Evolutionary conservation across 768 basidiomycete genomes (phyloP).

Genomic region (Suillus subaureus): DNA sequence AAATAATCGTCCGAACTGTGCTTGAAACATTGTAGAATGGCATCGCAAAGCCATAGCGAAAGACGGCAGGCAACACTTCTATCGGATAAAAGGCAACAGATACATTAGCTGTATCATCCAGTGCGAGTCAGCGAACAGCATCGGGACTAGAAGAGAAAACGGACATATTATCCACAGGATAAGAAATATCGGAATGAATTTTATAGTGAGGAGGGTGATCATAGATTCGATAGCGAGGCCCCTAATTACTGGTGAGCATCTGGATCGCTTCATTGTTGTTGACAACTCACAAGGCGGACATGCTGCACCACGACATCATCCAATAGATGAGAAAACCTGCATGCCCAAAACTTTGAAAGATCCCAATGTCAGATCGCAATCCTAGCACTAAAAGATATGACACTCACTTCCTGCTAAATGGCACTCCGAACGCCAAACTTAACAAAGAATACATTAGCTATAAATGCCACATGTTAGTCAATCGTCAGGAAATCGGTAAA

Average conservation of each 20-base stretch:
- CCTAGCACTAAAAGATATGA: not conserved
- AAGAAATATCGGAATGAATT: conserved; percentile 62
- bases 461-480: not conserved
- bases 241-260: conserved; percentile 32
- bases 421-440: conserved; percentile 60
- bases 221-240: conserved; percentile 65
- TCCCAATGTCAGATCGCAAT: conserved; percentile 4
- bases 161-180: conserved; percentile 64
- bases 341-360: conserved; percentile 41
- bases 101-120: conserved; percentile 48
- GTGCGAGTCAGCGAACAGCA: not conserved
- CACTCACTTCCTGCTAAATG: conserved; percentile 50
- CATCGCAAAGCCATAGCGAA: conserved; percentile 66
- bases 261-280: not conserved
- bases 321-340: conserved; percentile 65
- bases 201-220: conserved; percentile 54
- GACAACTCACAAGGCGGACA: conserved; percentile 55
- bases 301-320: conserved; percentile 63
- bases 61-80: conserved; percentile 56
- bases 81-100: conserved; percentile 61
- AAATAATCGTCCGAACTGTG: conserved; percentile 63
- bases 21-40: conserved; percentile 75
- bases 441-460: conserved; percentile 62
- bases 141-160: conserved; percentile 18
- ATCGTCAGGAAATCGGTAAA: not conserved